Evolutionary conservation across 1,284 basidiomycete genomes (phyloP).

Genomic region (Vanrija humicola): DNA sequence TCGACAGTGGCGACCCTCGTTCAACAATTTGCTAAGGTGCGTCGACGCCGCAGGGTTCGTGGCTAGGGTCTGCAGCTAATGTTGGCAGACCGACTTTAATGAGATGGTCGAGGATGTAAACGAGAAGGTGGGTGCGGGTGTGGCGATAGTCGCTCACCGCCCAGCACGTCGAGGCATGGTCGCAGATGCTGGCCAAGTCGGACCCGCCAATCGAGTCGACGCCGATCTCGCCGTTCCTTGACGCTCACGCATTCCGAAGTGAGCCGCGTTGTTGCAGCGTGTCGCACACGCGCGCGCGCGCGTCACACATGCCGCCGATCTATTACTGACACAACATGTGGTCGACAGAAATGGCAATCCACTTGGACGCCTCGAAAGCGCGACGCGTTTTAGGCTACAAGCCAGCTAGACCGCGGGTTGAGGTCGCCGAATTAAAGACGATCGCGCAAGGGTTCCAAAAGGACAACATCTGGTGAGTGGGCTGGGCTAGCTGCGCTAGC

Average conservation of each 20-base stretch:
- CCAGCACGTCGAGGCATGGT: conserved; percentile 74
- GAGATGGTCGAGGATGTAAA: conserved; percentile 81
- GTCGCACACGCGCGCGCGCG: too few relatives aligned
- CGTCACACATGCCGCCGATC: neutral
- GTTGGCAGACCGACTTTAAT: conserved; percentile 39
- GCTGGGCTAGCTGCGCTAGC: neutral
- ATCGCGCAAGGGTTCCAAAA: conserved; percentile 45
- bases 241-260: conserved; percentile 57
- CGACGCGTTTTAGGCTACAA: conserved; percentile 61
- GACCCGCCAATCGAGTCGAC: conserved; percentile 70
- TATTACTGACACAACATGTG: too few relatives aligned
- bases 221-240: conserved; percentile 76
- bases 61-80: neutral
- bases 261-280: conserved; percentile 8
- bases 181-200: conserved; percentile 70
- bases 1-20: conserved; percentile 60
- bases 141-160: neutral
- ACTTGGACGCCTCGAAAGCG: conserved; percentile 43
- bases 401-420: conserved; percentile 57
- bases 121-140: conserved; percentile 54
- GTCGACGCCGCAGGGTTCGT: neutral
- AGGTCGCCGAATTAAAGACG: conserved; percentile 33
- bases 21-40: conserved; percentile 42
- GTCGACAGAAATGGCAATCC: conserved; percentile 55
- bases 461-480: conserved; percentile 41